A percentile compares a stretch with the other conserved stretches of the same genome.
Conservation (phyloP, 2,329 filamentous ascomycete species). For the Eutypella sp. region DNA sequence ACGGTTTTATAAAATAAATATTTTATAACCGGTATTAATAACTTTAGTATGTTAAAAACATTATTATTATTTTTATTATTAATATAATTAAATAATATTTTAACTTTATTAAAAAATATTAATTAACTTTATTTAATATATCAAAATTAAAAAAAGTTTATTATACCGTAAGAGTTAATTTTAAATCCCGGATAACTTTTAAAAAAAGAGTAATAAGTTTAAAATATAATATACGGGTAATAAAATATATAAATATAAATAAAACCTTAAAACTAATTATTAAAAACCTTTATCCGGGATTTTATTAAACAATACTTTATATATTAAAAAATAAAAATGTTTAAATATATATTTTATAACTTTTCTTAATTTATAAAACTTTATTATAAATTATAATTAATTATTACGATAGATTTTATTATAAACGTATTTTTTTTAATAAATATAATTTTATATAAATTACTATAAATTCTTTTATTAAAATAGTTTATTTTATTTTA, state of each 20-base stretch:
- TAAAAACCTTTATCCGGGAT: conserved; percentile 1
- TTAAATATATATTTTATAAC: not conserved
- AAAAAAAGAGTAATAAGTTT: too few species aligned
- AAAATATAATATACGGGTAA: not conserved
- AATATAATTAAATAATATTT: not conserved
- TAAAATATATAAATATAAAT: not conserved
- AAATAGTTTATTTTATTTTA: not conserved
- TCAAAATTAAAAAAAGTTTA: too few species aligned
- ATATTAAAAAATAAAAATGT: not conserved
- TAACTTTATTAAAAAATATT: not conserved
- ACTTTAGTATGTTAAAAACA: too few species aligned
- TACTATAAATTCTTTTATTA: not conserved
- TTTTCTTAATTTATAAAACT: not conserved
- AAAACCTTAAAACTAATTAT: not conserved
- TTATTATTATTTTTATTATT: conserved; percentile 16
- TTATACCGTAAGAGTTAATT: too few species aligned
- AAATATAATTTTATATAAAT: not conserved
- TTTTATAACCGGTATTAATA: too few species aligned
- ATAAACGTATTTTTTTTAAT: not conserved
- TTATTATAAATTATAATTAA: not conserved
- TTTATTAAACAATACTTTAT: not conserved
- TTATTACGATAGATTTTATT: not conserved
- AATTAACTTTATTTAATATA: not conserved
- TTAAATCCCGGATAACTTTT: too few species aligned
- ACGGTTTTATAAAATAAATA: too few species aligned